Evolutionary conservation across 164 flowering plant genomes (phyloP), one percentile per base, ranked within the genome.

Genomic region (Pachysandra terminalis): DNA sequence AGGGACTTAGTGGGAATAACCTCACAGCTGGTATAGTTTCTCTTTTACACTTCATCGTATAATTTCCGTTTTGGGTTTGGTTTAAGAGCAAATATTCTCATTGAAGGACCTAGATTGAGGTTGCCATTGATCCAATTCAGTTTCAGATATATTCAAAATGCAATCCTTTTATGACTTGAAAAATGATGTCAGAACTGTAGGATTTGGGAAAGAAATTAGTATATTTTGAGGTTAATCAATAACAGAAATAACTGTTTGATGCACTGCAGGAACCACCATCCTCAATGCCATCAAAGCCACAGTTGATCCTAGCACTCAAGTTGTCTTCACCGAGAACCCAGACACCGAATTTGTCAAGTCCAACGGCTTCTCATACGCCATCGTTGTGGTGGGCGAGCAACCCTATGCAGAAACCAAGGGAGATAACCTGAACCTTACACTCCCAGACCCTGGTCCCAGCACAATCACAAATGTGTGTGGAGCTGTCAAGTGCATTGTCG

Each of bases 1-100:
- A 82, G 73, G 90, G 90, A 66, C 80, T 86, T 55, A 71, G 72
- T 59, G 86, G 87, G 41, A 84, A 86, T 55, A 80, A 76, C 48
- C 58, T 21, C 35, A 86, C 90, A 16, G 68, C 75, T n/a, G 90
- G 90, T 86, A 80, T 14, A 70, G n/a, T 23, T 49, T 23, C 25
- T n/a, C 24, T 69, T 32, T 35, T 55, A 1, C 57, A 19, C 57
- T 55, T 9, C 24, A n/a, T n/a, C 10, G 7, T 55, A 4, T 55
- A 7, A 55, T n/a, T 55, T 55, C 21, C 9, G 3, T n/a, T n/a
- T 22, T 55, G 57, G 10, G 6, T 2, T 22, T 55, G n/a, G 57
- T 21, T 55, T 53, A 55, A 55, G 1, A n/a, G 24, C 10, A 23
- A 9, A 13, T 55, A 45, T 45, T 45, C 51, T 45, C 17, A 45